phyloP scores from a whole-genome alignment of 2,329 filamentous ascomycete genomes.

The Diaporthe batatas region DNA sequence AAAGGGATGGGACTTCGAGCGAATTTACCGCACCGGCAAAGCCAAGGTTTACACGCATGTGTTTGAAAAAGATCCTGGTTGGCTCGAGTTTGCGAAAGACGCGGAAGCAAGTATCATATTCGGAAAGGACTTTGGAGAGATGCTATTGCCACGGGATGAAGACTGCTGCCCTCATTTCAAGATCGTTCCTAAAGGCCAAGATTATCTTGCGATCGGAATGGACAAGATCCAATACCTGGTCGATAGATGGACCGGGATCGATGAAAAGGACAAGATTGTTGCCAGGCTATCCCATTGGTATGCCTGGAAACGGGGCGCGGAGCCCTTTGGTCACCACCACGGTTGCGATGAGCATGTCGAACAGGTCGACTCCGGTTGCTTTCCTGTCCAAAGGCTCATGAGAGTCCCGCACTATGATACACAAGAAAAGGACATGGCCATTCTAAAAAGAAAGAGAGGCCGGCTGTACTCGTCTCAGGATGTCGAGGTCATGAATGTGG shows the following conservation, averaged over 20 bases:
- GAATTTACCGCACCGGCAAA: not conserved
- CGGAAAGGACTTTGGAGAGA: not conserved
- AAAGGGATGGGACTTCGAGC: conserved; percentile 1
- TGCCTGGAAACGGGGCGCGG: not conserved
- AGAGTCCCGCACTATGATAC: not conserved
- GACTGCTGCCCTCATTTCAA: conserved; percentile 1
- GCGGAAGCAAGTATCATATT: not conserved
- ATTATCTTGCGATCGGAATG: not conserved
- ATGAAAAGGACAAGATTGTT: not conserved
- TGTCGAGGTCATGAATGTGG: not conserved
- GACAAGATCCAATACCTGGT: not conserved
- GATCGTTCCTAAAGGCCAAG: not conserved
- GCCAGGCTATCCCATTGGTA: not conserved
- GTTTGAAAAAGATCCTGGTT: not conserved
- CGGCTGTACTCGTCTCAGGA: not conserved
- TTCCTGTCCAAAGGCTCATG: not conserved
- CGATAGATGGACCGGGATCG: not conserved
- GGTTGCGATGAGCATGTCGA: not conserved
- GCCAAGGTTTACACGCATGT: not conserved
- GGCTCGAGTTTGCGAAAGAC: not conserved
- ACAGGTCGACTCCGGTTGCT: not conserved
- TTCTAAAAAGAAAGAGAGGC: not conserved
- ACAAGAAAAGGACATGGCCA: not conserved
- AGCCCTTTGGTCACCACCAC: not conserved
- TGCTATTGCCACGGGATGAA: not conserved